A percentile compares a stretch with the other conserved stretches of the same genome.
Conservation (phyloP, 768 basidiomycete genomes). For the Suillus subaureus region DNA sequence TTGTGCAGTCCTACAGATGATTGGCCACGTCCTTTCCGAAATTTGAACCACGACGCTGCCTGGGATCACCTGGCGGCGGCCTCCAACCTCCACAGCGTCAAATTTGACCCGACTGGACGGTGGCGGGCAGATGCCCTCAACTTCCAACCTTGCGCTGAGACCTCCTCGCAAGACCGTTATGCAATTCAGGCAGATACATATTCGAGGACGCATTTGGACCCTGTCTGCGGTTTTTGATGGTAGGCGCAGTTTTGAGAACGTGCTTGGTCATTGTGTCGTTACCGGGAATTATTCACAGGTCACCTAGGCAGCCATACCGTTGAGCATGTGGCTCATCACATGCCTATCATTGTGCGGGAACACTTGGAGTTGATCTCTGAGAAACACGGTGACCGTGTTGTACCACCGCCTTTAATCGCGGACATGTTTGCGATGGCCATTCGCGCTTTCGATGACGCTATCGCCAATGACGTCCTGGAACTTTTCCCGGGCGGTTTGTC, state of each 20-base stretch:
- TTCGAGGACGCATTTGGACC: conserved; percentile 60
- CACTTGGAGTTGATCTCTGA: conserved; percentile 48
- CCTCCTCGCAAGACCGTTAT: conserved; percentile 65
- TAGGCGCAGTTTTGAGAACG: conserved; percentile 29
- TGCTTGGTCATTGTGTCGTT: conserved; percentile 10
- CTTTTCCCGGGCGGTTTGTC: conserved; percentile 60
- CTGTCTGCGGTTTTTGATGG: conserved; percentile 75
- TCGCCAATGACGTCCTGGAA: conserved; percentile 64
- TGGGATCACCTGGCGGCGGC: conserved; percentile 53
- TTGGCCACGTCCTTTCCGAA: conserved; percentile 62
- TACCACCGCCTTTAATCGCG: conserved; percentile 53
- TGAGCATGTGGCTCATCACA: conserved; percentile 65
- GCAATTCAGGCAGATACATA: conserved; percentile 56
- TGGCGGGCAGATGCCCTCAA: conserved; percentile 62
- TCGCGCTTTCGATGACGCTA: conserved; percentile 64
- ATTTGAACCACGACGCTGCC: conserved; percentile 51
- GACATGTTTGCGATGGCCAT: conserved; percentile 61
- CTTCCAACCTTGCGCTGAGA: conserved; percentile 61
- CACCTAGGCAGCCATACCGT: conserved; percentile 73
- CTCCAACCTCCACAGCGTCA: conserved; percentile 51
- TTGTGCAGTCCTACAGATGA: conserved; percentile 66
- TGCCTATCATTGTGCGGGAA: conserved; percentile 67
- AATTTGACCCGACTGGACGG: conserved; percentile 39
- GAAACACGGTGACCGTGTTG: conserved; percentile 39
- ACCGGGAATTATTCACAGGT: conserved; percentile 37